phyloP scores from a whole-genome alignment of 306 rosid genomes.

The Sicyos edulis region DNA sequence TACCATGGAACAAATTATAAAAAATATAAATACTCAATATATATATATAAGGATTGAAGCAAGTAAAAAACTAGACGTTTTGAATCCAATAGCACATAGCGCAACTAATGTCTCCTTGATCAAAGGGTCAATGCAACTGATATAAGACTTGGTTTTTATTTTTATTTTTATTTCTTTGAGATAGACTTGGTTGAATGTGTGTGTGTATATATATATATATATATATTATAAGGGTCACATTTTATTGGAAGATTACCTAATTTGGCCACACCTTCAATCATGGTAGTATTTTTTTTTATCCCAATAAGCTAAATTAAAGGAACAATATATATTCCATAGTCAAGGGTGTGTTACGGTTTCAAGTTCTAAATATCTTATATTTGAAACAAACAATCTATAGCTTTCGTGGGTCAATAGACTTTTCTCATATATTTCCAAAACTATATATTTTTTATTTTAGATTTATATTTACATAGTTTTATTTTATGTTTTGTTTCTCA shows the following conservation, averaged over 20 bases:
- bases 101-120: slow-evolving; percentile 7
- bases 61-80: not conserved
- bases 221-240: not conserved
- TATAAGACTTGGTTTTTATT: not conserved
- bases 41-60: no score
- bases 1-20: no score
- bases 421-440: no score
- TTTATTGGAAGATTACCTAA: not conserved
- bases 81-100: not conserved
- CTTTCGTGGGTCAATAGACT: no score
- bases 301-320: not conserved
- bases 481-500: no score
- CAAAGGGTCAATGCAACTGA: not conserved
- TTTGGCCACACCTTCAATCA: not conserved
- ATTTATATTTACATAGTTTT: no score
- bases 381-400: no score
- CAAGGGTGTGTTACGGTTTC: not conserved
- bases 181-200: no score
- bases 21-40: no score
- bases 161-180: no score
- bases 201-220: not conserved
- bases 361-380: not conserved
- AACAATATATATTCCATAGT: not conserved
- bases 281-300: not conserved
- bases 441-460: no score